These are phyloP conservation scores for Cladosporium austrohemisphaericum DNA, from an alignment of 2,329 filamentous ascomycete genomes.

Conservation along the genomic window DNA sequence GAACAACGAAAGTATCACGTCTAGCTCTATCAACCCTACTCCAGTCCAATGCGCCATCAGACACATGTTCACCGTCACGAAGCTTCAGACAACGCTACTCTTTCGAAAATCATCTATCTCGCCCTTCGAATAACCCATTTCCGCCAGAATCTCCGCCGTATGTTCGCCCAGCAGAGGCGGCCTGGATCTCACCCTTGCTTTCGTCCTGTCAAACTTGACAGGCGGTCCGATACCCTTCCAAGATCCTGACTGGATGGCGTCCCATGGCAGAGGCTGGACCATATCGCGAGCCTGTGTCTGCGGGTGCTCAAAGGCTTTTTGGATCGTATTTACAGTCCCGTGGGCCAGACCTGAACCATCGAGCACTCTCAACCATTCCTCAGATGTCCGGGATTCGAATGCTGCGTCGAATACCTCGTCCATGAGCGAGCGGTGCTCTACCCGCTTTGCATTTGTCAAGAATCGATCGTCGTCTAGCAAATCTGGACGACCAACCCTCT, in stretches of 20 bases:
- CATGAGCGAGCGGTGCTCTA: constrained; percentile 33
- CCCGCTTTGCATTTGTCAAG: constrained; percentile 28
- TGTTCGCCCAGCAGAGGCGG: constrained; percentile 29
- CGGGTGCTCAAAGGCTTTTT: constrained; percentile 43
- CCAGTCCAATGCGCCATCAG: too few relatives aligned
- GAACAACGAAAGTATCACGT: too few relatives aligned
- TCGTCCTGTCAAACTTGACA: constrained; percentile 29
- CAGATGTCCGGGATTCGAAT: constrained; percentile 37
- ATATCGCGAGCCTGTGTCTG: constrained; percentile 38
- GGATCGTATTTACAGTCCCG: constrained; percentile 45
- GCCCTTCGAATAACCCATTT: constrained; percentile 17
- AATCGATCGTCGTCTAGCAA: constrained; percentile 30
- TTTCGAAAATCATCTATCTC: constrained; percentile 20
- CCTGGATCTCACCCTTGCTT: constrained; percentile 22
- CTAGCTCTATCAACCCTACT: too few relatives aligned
- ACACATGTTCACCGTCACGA: too few relatives aligned
- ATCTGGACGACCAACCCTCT: constrained; percentile 26
- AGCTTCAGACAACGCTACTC: constrained; percentile 18
- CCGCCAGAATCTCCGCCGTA: constrained; percentile 24
- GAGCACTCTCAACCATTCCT: constrained; percentile 40
- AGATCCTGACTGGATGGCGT: constrained; percentile 23
- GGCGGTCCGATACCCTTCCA: constrained; percentile 27
- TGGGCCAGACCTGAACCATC: constrained; percentile 45
- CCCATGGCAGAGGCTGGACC: constrained; percentile 17
- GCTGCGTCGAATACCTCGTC: constrained; percentile 34